Percentiles rank a stretch among this genome's conserved stretches.
These are phyloP conservation scores for Fomes fomentarius DNA, from an alignment of 1,284 basidiomycete genomes.

Conservation along the genomic window DNA sequence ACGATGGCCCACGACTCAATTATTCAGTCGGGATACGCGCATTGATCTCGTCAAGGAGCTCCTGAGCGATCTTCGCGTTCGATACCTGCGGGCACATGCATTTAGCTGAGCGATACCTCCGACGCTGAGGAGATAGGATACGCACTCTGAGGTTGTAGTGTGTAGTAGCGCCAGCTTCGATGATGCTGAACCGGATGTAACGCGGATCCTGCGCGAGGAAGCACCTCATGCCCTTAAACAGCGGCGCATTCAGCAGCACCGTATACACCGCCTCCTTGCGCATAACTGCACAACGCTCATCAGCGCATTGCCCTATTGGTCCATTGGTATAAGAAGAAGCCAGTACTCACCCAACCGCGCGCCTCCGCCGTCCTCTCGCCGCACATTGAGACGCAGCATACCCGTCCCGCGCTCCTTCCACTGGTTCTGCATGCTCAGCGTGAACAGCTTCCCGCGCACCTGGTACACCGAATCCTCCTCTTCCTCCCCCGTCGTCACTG, in stretches of 20 bases:
- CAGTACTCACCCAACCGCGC: constrained; percentile 71
- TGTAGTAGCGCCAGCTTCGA: constrained; percentile 64
- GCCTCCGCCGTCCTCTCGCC: constrained; percentile 63
- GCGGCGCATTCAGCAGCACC: constrained; percentile 81
- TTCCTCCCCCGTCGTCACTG: constrained; percentile 91
- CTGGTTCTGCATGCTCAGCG: constrained; percentile 63
- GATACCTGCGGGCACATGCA: constrained; percentile 30
- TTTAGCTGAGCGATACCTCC: neutral
- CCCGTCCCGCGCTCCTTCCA: constrained; percentile 95
- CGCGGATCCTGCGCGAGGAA: constrained; percentile 78
- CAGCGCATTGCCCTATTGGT: too few relatives aligned
- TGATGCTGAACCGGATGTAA: constrained; percentile 78
- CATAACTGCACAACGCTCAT: constrained; percentile 79
- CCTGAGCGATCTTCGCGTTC: constrained; percentile 37
- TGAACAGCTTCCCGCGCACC: constrained; percentile 85
- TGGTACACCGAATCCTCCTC: constrained; percentile 86
- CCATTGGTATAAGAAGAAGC: neutral
- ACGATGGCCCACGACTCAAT: too few relatives aligned
- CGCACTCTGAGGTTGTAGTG: constrained; percentile 82
- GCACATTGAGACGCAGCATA: constrained; percentile 80
- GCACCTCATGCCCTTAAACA: constrained; percentile 88
- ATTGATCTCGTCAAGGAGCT: constrained; percentile 40
- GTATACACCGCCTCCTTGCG: constrained; percentile 91
- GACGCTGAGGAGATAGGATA: constrained; percentile 6
- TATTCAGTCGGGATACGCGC: constrained; percentile 36